These are phyloP conservation scores for Auricularia cornea DNA, from an alignment of 768 basidiomycete species.

Conservation along the genomic window DNA sequence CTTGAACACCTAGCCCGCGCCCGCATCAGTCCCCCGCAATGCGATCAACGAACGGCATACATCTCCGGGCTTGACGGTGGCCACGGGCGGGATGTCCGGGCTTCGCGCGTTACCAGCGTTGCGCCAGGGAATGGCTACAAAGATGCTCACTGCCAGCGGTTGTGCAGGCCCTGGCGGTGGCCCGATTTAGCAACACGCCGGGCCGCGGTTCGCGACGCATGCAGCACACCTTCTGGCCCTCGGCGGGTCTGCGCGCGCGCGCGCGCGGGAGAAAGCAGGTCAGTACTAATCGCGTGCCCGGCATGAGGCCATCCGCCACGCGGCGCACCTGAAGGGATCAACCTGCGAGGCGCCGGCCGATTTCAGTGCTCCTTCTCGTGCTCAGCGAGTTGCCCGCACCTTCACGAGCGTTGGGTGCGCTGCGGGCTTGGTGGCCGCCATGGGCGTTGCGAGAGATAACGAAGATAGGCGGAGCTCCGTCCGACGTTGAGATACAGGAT, in stretches of 20 bases:
- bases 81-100: slow-evolving; percentile 56
- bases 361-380: not conserved
- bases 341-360: slow-evolving; percentile 31
- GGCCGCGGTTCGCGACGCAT: no score
- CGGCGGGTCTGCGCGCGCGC: slow-evolving; percentile 38
- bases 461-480: no score
- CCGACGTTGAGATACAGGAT: no score
- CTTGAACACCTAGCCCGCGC: slow-evolving; percentile 60
- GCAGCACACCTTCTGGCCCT: slow-evolving; percentile 46
- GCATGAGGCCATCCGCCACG: not conserved
- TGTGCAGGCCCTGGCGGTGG: slow-evolving; percentile 51
- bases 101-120: slow-evolving; percentile 20
- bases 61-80: slow-evolving; percentile 55
- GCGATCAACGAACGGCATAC: no score
- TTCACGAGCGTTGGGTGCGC: slow-evolving; percentile 50
- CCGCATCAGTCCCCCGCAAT: no score
- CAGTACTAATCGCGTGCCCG: not conserved
- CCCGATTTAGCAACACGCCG: not conserved
- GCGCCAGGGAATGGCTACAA: not conserved
- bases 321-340: slow-evolving; percentile 58
- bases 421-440: slow-evolving; percentile 38
- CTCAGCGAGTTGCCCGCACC: slow-evolving; percentile 24
- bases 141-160: slow-evolving; percentile 61
- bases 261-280: no score
- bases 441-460: no score